phyloP scores from a whole-genome alignment of 2,329 filamentous ascomycete species.

The Trichoderma cornu-damae region DNA sequence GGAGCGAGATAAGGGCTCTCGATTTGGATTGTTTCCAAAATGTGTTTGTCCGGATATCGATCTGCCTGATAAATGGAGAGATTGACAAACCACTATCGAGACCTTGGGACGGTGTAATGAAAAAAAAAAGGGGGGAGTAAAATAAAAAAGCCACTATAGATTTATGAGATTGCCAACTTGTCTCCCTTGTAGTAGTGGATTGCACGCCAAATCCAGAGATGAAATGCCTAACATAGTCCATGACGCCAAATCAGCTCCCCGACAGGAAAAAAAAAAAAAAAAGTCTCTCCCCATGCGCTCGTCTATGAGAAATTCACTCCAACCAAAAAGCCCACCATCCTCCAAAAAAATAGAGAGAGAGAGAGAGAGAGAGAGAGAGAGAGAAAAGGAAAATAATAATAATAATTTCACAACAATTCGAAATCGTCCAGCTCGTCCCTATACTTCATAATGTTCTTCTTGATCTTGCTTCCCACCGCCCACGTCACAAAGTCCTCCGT shows the following conservation, averaged over 20 bases:
- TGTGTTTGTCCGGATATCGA: no score
- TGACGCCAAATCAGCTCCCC: slow-evolving; percentile 10
- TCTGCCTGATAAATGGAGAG: no score
- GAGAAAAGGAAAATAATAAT: neutral
- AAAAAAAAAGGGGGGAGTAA: no score
- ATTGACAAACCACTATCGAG: no score
- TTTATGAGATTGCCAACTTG: neutral
- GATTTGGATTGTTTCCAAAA: no score
- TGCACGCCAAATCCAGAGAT: neutral
- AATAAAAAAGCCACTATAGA: no score
- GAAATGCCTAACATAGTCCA: neutral
- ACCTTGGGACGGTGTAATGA: no score
- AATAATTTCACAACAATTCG: slow-evolving; percentile 72
- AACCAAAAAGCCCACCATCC: neutral
- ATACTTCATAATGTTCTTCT: slow-evolving; percentile 92
- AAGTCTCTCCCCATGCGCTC: neutral
- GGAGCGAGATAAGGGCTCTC: no score
- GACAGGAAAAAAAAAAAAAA: no score
- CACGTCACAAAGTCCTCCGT: slow-evolving; percentile 97
- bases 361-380: no score
- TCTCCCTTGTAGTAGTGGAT: neutral
- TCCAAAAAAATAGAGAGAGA: no score
- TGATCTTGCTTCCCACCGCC: slow-evolving; percentile 95
- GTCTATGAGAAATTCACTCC: neutral
- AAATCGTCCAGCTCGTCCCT: slow-evolving; percentile 94